Evolutionary conservation across 257 asterid genomes (phyloP).

Genomic region (Rehmannia glutinosa): DNA sequence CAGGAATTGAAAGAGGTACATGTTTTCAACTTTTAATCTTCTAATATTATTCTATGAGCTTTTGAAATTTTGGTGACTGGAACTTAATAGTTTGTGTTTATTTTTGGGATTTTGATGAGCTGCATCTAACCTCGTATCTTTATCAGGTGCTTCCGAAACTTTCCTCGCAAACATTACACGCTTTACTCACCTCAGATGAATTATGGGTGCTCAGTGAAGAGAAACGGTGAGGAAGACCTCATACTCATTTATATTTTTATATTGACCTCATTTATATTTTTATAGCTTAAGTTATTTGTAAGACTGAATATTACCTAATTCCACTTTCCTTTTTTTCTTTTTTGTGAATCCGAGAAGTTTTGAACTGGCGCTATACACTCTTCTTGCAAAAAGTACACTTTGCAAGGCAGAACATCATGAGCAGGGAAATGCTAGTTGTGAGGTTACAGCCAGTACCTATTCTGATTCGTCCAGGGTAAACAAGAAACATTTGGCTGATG

Average conservation of each 20-base stretch:
- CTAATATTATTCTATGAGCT: conserved; percentile 6
- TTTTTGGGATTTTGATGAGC: conserved; percentile 7
- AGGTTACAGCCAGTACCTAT: conserved; percentile 28
- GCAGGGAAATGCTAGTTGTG: conserved; percentile 40
- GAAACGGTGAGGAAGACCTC: conserved; percentile 60
- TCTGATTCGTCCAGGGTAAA: conserved; percentile 41
- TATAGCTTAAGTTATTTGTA: conserved; percentile 5
- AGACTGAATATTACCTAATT: conserved; percentile 15
- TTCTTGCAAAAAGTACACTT: conserved; percentile 57
- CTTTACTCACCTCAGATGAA: conserved; percentile 87
- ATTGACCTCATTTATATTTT: background rate
- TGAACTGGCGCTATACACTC: conserved; percentile 75
- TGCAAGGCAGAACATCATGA: conserved; percentile 52
- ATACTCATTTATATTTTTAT: background rate
- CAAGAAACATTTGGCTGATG: conserved; percentile 40
- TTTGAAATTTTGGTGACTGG: conserved; percentile 11
- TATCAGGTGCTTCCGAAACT: conserved; percentile 92
- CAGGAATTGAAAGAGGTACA: conserved; percentile 85
- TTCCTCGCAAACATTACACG: conserved; percentile 84
- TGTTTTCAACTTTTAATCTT: background rate
- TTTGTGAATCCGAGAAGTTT: conserved; percentile 42
- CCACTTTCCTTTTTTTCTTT: background rate
- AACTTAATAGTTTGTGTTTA: background rate
- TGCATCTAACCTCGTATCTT: conserved; percentile 17
- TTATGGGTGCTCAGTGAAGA: conserved; percentile 96